Evolutionary conservation across 768 basidiomycete species (phyloP), one percentile per base, ranked within the genome.

Genomic region (Lactarius evosmus): DNA sequence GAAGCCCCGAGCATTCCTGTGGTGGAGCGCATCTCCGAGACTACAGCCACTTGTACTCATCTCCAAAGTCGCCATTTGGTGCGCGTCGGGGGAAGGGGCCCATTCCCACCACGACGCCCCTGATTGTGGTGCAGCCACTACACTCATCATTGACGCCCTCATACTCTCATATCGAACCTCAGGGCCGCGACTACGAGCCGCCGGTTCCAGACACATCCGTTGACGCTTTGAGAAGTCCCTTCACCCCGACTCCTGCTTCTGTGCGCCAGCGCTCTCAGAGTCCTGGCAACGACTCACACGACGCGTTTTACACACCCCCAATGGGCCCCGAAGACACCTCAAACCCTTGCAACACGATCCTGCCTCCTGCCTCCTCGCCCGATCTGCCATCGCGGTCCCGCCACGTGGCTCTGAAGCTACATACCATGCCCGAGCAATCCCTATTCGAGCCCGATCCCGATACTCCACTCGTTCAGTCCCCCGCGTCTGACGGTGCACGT

Each of bases 231-330:
- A 7, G 4, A 17, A 65, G 59, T 29, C 63, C 63, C 3, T 41
- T 57, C 40, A 65, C 64, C 14, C 59, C 64, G 1, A 65, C 64
- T 17, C 64, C 60, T 12, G 49, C 25, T 51, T 65, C 60, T 2
- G 29, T 65, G 30, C 55, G 16, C 7, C 25, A 7, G 8, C 19
- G 2, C 33, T 33, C 49, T 51, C 54, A 25, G 17, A 51, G n/a
- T 12, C 11, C 60, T 27, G 29, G 40, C 19, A 38, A 17, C 25
- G 14, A 38, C 2, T 4, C 29, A 8, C 17, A 55, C 34, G 7
- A 17, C 9, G 19, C 63, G 25, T 65, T 56, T 22, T 17, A 56
- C 27, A 57, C 64, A 6, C 14, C 55, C 22, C 30, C 19, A 34
- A 2, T 38, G 6, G 33, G 14, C 38, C 19, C 32, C 0, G 60